Evolutionary conservation across 805 yeast species (phyloP).

Genomic region (Priceomyces castillae): DNA sequence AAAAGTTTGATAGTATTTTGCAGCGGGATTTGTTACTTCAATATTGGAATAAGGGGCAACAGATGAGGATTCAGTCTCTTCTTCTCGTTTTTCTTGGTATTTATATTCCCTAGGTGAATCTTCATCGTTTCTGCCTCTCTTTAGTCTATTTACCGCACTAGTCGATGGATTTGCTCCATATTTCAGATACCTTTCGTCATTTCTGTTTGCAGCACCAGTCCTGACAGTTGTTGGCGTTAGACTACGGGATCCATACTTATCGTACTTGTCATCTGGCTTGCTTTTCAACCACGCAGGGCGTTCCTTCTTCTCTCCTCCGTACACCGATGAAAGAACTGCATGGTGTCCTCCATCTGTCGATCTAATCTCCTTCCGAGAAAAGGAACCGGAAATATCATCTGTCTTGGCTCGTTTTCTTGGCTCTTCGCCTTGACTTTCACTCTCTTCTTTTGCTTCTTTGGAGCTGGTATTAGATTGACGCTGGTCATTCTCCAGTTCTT

Average conservation of each 20-base stretch:
- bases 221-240: background rate
- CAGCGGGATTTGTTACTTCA: constrained; percentile 22
- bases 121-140: constrained; percentile 3
- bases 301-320: constrained; percentile 21
- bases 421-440: too few species aligned
- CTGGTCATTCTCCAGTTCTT: too few species aligned
- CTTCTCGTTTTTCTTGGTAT: background rate
- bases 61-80: constrained; percentile 6
- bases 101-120: background rate
- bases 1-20: constrained; percentile 32
- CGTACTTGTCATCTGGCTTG: constrained; percentile 31
- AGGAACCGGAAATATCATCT: constrained; percentile 18
- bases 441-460: too few species aligned
- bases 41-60: constrained; percentile 21
- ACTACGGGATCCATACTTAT: constrained; percentile 30
- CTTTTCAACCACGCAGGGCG: constrained; percentile 42
- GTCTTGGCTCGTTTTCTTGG: constrained; percentile 11
- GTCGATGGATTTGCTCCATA: constrained; percentile 7
- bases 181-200: constrained; percentile 12
- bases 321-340: constrained; percentile 14
- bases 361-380: constrained; percentile 19
- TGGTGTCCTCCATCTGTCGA: background rate
- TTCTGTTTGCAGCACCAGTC: constrained; percentile 9
- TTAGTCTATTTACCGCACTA: constrained; percentile 5
- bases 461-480: too few species aligned